phyloP scores from a whole-genome alignment of 352 stramenopile species.

The Lagenidium giganteum region DNA sequence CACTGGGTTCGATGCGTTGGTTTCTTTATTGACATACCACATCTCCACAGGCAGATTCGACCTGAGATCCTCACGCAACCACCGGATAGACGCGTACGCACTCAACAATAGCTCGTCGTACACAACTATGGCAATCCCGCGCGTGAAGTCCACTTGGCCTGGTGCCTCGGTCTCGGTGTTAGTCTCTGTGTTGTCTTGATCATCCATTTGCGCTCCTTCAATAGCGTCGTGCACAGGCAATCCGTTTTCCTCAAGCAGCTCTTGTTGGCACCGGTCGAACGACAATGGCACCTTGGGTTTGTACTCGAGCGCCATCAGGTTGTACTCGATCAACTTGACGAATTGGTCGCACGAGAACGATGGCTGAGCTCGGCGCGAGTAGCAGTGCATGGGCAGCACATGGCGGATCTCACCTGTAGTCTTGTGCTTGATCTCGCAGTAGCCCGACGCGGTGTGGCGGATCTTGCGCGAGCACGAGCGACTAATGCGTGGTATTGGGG shows the following conservation, averaged over 20 bases:
- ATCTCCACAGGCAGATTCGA: slow-evolving; percentile 46
- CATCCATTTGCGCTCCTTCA: too few relatives aligned
- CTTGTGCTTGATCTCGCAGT: slow-evolving; percentile 27
- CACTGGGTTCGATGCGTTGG: slow-evolving; percentile 48
- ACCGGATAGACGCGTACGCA: slow-evolving; percentile 62
- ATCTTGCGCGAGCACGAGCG: slow-evolving; percentile 13
- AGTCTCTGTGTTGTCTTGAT: too few relatives aligned
- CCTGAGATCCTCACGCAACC: slow-evolving; percentile 30
- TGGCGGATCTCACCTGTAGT: slow-evolving; percentile 15
- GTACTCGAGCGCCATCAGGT: slow-evolving; percentile 8
- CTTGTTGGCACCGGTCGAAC: neutral
- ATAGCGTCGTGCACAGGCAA: slow-evolving; percentile 21
- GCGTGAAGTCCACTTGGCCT: neutral
- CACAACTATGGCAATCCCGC: slow-evolving; percentile 42
- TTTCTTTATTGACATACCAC: slow-evolving; percentile 48
- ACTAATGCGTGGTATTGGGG: neutral
- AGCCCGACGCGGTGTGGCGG: slow-evolving; percentile 18
- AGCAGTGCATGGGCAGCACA: slow-evolving; percentile 61
- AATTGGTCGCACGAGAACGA: slow-evolving; percentile 6
- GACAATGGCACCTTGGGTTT: slow-evolving; percentile 2
- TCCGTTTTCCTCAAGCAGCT: neutral
- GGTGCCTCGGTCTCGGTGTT: neutral
- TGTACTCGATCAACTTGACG: slow-evolving; percentile 4
- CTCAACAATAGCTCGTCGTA: slow-evolving; percentile 63
- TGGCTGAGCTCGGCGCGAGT: slow-evolving; percentile 17